Evolutionary conservation across 176 grass and related monocot genomes (phyloP).

Genomic region (Triticum aestivum): DNA sequence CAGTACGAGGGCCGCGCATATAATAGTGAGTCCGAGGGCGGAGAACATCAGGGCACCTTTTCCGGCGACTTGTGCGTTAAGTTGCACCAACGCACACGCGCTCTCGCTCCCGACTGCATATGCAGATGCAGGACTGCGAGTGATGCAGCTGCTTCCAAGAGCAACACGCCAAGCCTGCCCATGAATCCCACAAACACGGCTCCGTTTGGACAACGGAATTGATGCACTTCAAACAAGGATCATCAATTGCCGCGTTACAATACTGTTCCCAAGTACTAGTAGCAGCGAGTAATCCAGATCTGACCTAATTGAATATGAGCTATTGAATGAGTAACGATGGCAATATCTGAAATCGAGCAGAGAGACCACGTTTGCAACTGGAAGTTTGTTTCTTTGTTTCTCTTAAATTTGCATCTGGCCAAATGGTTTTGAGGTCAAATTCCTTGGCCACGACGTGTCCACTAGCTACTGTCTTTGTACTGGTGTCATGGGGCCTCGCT

Average conservation of each 20-base stretch:
- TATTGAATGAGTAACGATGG: not conserved
- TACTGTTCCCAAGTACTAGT: not conserved
- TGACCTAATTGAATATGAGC: not conserved
- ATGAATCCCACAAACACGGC: constrained; percentile 38
- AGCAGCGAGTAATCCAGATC: not conserved
- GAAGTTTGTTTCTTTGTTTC: not conserved
- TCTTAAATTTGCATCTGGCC: not conserved
- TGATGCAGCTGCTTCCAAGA: constrained; percentile 26
- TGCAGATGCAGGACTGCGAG: not conserved
- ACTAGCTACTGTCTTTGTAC: not conserved
- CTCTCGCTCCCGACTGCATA: not conserved
- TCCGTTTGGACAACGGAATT: constrained; percentile 42
- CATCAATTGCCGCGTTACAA: not conserved
- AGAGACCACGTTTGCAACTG: not conserved
- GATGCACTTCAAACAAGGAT: constrained; percentile 30
- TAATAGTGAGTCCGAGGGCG: not conserved
- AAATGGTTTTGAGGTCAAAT: constrained; percentile 26
- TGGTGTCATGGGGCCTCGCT: not conserved
- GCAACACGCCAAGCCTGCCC: constrained; percentile 29
- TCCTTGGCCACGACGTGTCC: not conserved
- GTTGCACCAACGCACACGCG: constrained; percentile 4
- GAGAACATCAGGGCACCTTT: constrained; percentile 48
- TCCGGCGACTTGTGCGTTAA: constrained; percentile 53
- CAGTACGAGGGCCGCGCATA: not conserved
- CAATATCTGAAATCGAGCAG: not conserved